Conservation (phyloP, 495 filamentous ascomycete species). For the Lasiosphaeris hirsuta region DNA sequence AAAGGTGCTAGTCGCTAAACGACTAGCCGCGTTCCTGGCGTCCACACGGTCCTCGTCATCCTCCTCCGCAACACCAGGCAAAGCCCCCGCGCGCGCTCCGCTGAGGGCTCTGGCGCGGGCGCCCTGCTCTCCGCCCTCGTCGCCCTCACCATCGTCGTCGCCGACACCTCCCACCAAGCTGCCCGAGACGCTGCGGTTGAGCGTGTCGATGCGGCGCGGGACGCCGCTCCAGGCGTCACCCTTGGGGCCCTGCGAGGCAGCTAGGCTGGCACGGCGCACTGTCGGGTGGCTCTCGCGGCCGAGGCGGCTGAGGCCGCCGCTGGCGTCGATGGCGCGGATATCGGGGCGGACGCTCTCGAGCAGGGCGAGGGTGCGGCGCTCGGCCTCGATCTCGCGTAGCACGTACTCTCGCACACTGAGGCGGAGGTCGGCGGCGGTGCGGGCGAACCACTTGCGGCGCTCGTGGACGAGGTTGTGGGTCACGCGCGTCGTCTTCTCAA, state of each 20-base stretch:
- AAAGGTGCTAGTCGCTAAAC: conserved; percentile 91
- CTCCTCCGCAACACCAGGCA: conserved; percentile 69
- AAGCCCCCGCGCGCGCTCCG: conserved; percentile 41
- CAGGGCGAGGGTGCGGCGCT: conserved; percentile 86
- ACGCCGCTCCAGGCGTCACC: conserved; percentile 98
- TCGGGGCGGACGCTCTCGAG: conserved; percentile 90
- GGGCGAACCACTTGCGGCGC: conserved; percentile 85
- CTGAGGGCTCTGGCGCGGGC: conserved; percentile 54
- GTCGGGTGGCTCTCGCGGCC: conserved; percentile 84
- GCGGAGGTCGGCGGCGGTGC: conserved; percentile 77
- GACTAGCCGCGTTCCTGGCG: conserved; percentile 89
- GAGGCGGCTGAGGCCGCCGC: conserved; percentile 81
- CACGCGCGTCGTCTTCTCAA: conserved; percentile 78
- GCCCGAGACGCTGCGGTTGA: conserved; percentile 73
- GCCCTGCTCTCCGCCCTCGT: conserved; percentile 36
- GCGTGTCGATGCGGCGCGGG: conserved; percentile 70
- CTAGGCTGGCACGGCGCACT: conserved; percentile 68
- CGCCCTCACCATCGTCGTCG: conserved; percentile 46
- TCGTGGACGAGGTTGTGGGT: conserved; percentile 86
- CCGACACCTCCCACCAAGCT: conserved; percentile 51
- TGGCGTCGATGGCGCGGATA: conserved; percentile 85
- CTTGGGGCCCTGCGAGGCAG: conserved; percentile 86
- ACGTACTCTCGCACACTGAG: conserved; percentile 85
- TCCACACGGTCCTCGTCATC: conserved; percentile 93
- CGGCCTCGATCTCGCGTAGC: conserved; percentile 90